These are phyloP conservation scores for Calcarisporium arbuscula DNA, from an alignment of 2,329 filamentous ascomycete genomes.

Conservation along the genomic window DNA sequence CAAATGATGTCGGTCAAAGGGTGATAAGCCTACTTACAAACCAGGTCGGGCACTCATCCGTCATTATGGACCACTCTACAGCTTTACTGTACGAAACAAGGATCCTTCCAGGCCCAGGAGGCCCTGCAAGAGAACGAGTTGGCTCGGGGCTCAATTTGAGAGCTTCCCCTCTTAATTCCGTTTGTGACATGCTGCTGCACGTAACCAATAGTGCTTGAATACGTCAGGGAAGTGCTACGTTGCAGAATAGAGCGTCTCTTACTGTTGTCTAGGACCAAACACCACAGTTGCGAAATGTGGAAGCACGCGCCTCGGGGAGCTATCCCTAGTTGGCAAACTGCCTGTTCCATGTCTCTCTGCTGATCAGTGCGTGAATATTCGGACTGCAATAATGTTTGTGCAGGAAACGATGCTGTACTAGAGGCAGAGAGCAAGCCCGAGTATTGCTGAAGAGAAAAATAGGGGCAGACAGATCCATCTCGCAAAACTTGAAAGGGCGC, in stretches of 20 bases:
- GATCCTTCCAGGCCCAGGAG: conserved; percentile 18
- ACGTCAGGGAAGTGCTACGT: background rate
- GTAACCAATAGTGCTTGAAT: conserved; percentile 23
- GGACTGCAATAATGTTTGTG: conserved; percentile 36
- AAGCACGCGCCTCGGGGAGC: conserved; percentile 33
- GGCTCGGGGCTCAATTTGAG: conserved; percentile 25
- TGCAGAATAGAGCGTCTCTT: conserved; percentile 9
- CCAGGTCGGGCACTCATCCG: conserved; percentile 36
- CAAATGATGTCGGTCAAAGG: background rate
- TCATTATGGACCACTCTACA: conserved; percentile 31
- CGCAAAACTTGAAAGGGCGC: conserved; percentile 12
- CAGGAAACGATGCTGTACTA: conserved; percentile 29
- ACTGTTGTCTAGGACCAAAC: conserved; percentile 38
- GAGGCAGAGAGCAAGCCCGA: conserved; percentile 27
- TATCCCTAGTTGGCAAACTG: conserved; percentile 32
- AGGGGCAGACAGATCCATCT: conserved; percentile 41
- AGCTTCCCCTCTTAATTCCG: conserved; percentile 24
- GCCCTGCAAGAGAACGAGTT: conserved; percentile 12
- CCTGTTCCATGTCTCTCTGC: conserved; percentile 40
- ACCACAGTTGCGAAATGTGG: conserved; percentile 43
- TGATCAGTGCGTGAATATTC: conserved; percentile 32
- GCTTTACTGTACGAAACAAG: conserved; percentile 27
- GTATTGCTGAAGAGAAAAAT: conserved; percentile 39
- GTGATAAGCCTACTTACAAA: conserved; percentile 28
- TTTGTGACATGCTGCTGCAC: conserved; percentile 30